These are phyloP conservation scores for Aspergillus viridinutans DNA, from an alignment of 2,329 filamentous ascomycete genomes.

Conservation along the genomic window DNA sequence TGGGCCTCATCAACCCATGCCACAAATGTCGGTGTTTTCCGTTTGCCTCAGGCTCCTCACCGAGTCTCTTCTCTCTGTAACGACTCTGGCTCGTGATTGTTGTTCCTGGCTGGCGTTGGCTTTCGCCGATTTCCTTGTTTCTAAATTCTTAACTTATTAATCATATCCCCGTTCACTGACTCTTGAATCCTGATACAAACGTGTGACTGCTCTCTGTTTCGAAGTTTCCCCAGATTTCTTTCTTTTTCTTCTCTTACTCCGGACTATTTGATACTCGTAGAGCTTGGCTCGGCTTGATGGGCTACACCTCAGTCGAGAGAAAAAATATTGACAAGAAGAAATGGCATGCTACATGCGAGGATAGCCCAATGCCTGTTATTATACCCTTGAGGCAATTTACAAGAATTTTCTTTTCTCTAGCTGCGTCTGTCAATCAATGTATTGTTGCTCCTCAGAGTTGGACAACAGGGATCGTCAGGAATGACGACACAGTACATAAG, in stretches of 20 bases:
- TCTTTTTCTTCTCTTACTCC: no score
- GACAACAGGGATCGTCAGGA: not conserved
- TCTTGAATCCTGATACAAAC: no score
- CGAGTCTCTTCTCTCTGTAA: no score
- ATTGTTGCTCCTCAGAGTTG: not conserved
- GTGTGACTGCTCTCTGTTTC: not conserved
- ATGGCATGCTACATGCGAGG: not conserved
- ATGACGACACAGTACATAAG: constrained; percentile 11
- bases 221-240: not conserved
- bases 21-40: no score
- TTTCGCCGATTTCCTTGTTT: no score
- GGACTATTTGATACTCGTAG: not conserved
- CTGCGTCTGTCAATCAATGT: not conserved
- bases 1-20: no score
- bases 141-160: no score
- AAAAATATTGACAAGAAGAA: no score
- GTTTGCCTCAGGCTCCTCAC: no score
- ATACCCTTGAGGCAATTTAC: not conserved
- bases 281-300: not conserved
- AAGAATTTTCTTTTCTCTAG: not conserved
- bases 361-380: not conserved
- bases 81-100: no score
- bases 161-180: no score
- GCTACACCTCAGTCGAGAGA: not conserved
- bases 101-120: no score